Percentiles rank a stretch among this genome's conserved stretches.
Evolutionary conservation across 2,329 filamentous ascomycete species (phyloP).

Genomic region (Ophiosphaerella narmari): DNA sequence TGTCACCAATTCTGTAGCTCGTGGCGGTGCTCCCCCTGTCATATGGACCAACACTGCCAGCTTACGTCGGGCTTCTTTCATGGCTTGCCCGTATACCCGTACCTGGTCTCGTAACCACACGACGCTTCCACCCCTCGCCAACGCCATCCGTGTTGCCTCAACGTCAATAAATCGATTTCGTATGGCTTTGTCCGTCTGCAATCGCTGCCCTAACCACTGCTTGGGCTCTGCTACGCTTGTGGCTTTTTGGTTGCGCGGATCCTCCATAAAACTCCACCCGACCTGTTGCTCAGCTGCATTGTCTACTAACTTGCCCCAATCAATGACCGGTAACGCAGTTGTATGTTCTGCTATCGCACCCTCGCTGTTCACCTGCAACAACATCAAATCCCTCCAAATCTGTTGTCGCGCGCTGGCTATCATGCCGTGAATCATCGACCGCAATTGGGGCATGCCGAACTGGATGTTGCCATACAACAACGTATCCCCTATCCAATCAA

Average conservation of each 20-base stretch:
- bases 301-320: slow-evolving; percentile 10
- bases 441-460: slow-evolving; percentile 18
- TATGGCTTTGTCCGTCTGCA: not conserved
- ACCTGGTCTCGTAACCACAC: not conserved
- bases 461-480: slow-evolving; percentile 10
- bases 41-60: slow-evolving; percentile 14
- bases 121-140: not conserved
- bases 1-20: too few relatives aligned
- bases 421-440: slow-evolving; percentile 16
- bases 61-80: not conserved
- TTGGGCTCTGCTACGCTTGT: slow-evolving; percentile 1
- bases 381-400: slow-evolving; percentile 14
- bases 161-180: not conserved
- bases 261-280: slow-evolving; percentile 17
- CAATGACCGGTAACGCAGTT: slow-evolving; percentile 8
- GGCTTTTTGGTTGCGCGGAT: slow-evolving; percentile 6
- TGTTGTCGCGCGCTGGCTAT: slow-evolving; percentile 2
- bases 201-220: slow-evolving; percentile 6
- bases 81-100: not conserved
- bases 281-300: slow-evolving; percentile 7
- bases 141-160: not conserved
- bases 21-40: too few relatives aligned
- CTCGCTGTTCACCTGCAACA: slow-evolving; percentile 1
- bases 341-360: not conserved
- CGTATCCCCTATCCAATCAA: slow-evolving; percentile 10